Base-by-base conservation (phyloP, 768 basidiomycete species). In the Galerina marginata region DNA sequence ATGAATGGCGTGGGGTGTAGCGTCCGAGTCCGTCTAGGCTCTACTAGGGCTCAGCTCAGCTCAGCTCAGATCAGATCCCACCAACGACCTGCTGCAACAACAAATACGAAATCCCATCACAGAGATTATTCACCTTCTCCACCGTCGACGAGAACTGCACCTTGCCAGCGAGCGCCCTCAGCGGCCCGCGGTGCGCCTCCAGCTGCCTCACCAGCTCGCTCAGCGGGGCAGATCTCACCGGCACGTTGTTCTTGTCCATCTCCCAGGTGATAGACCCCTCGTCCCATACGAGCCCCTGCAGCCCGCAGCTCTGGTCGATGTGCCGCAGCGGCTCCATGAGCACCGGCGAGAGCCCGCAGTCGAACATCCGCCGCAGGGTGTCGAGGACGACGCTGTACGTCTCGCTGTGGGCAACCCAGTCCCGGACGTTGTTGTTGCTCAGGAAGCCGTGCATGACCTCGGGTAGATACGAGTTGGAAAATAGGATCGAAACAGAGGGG, bases 31-130 rank as follows among this genome's bases (percentile, higher is more conserved):
- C 50, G 38, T 52, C 50, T 20, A 52, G 50, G 50, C 38, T 52
- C 50, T 40, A 38, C 10, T 38, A 23, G 14, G 43, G 20, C 23
- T 23, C 29, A 15, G 15, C 16, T 20, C 43, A 36, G 43, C 51
- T 37, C 46, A 23, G 6, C 42, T 20, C 23, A 44, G 29, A 3
- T 29, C 52, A 65, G 36, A 58, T 36, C 54, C 52, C 56, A 42
- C 64, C 66, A 36, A 67, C 65, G 38, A 69, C 60, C 59, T 66
- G 63, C 70, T 77, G 75, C 63, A 80, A 61, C 60, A 77, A 54
- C 60, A 79, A 65, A 63, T 75, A 76, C 58, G 75, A 67, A 51
- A 80, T 75, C 56, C 72, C 74, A 64, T 79, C 77, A 45, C 74
- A 76, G 29, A 80, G 67, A 54, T 65, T 69, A 54, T 76, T 73